Conservation (phyloP, 495 filamentous ascomycete species). For the Aspergillus baeticus region DNA sequence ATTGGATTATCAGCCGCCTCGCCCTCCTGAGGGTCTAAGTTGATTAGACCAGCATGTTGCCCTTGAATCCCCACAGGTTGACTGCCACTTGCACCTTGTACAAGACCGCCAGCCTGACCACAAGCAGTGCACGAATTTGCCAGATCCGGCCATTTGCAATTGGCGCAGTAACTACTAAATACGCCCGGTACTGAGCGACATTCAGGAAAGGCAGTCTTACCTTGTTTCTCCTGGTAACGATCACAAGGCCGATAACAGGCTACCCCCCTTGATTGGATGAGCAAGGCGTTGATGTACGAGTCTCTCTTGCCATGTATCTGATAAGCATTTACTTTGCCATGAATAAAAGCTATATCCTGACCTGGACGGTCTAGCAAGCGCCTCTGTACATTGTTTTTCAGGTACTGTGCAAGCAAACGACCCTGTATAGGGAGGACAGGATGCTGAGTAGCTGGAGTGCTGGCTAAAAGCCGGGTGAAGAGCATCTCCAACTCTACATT, state of each 20-base stretch:
- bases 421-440: not conserved
- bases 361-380: not conserved
- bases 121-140: constrained; percentile 6
- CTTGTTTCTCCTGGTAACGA: not conserved
- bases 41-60: not conserved
- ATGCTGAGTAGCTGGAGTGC: not conserved
- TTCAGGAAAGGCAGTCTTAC: constrained; percentile 10
- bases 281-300: constrained; percentile 5
- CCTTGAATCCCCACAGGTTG: not conserved
- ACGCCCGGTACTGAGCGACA: constrained; percentile 14
- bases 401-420: not conserved
- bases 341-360: too few species aligned
- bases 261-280: constrained; percentile 2
- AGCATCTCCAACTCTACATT: not conserved
- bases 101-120: not conserved
- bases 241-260: not conserved
- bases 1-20: too few species aligned
- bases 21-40: too few species aligned
- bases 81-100: not conserved
- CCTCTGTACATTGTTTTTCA: not conserved
- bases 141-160: constrained; percentile 17
- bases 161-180: constrained; percentile 15
- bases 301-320: too few species aligned
- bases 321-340: too few species aligned
- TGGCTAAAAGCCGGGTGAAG: not conserved